Evolutionary conservation across 23 red algal species (phyloP), one percentile per base, ranked within the genome.

Genomic region (Gracilaria gracilis): DNA sequence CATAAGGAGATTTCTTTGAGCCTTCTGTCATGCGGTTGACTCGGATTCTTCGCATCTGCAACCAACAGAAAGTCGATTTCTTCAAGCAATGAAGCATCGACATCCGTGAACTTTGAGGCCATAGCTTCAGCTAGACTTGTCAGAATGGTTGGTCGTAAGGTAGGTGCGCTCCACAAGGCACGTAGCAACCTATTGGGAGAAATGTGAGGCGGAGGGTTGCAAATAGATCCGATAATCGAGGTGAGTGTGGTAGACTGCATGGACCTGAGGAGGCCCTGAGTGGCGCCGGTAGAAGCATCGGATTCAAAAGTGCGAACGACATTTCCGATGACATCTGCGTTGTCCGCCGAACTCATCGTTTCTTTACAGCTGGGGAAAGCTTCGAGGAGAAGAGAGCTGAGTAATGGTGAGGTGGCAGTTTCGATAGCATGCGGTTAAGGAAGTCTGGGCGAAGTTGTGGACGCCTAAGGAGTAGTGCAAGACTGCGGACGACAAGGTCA

Each of bases 11-110:
- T 59, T 5, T 59, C 58, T 16, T 82, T 62, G 0, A 82, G 27
- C 33, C 79, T 82, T 9, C 36, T 40, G 0, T 82, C 54, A 62
- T 62, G 58, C 0, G 49, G 2, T 51, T 37, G 53, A n/a, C 21
- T 28, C 21, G 53, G 23, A 33, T 82, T 53, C 40, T 54, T 59
- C 0, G 79, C 79, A 62, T 82, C 54, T 25, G 54, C 79, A 9
- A 65, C 54, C 35, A 82, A 53, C 16, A 82, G 49, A 36, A 82
- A 82, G 47, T 59, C 79, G 36, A 82, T 44, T 33, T 82, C 79
- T 59, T 82, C 79, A 46, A 82, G 79, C 53, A 82, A 82, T 25
- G 39, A 65, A 1, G 54, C 34, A 82, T 82, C 79, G 21, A 61
- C 54, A 27, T 82, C 19, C 1, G 79, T 82, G 79, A 59, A 62